phyloP scores from a whole-genome alignment of 1,139 yeast species.

The Komagataea norvegica region DNA sequence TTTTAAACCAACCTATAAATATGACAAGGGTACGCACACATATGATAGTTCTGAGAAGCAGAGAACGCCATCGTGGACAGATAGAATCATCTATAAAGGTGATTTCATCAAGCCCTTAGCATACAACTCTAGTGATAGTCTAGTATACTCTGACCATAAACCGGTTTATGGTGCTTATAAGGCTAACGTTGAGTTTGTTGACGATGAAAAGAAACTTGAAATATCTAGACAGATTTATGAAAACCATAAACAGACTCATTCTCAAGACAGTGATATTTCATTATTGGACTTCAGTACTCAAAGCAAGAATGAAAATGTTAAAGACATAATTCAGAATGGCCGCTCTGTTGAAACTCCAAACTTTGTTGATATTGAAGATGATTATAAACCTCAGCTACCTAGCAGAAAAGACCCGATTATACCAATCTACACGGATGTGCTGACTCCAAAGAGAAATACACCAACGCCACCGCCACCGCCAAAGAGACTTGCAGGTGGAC shows the following conservation, averaged over 20 bases:
- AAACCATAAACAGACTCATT: slow-evolving; percentile 35
- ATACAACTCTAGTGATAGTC: slow-evolving; percentile 49
- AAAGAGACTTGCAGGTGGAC: too few relatives aligned
- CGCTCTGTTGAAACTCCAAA: slow-evolving; percentile 10
- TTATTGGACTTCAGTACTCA: slow-evolving; percentile 9
- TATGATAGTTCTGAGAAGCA: slow-evolving; percentile 91
- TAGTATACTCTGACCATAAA: slow-evolving; percentile 80
- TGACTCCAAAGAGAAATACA: slow-evolving; percentile 19
- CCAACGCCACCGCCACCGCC: slow-evolving; percentile 25
- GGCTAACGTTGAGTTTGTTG: slow-evolving; percentile 60
- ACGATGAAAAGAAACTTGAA: slow-evolving; percentile 48
- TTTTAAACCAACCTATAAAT: slow-evolving; percentile 90
- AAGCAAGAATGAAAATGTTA: too few relatives aligned
- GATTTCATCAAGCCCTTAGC: slow-evolving; percentile 49
- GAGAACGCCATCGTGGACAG: slow-evolving; percentile 97
- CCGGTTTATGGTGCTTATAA: slow-evolving; percentile 80
- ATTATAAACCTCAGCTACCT: slow-evolving; percentile 14
- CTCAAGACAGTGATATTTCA: slow-evolving; percentile 9
- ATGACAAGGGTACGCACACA: slow-evolving; percentile 69
- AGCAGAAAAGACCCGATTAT: slow-evolving; percentile 9
- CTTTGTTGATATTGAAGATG: slow-evolving; percentile 13
- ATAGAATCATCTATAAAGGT: slow-evolving; percentile 68
- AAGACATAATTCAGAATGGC: too few relatives aligned
- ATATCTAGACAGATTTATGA: slow-evolving; percentile 49
- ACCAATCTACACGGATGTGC: slow-evolving; percentile 11